Conservation (phyloP, 805 yeast species). For the Candida hispaniensis region DNA sequence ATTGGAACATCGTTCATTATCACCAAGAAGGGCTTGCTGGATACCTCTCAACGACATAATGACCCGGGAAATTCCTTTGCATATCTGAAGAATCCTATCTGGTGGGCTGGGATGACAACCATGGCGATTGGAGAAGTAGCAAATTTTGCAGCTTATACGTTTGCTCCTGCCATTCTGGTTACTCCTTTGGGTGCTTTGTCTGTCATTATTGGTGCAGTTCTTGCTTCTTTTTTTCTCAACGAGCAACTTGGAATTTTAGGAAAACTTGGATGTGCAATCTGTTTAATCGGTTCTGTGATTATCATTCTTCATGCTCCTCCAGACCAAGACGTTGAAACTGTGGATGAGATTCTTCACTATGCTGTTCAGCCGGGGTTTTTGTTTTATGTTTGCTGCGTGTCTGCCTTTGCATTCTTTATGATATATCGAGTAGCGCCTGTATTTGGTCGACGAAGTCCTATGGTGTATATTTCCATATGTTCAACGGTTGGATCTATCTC, state of each 20-base stretch:
- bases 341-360: conserved; percentile 73
- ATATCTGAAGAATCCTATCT: conserved; percentile 71
- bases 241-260: conserved; percentile 85
- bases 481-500: conserved; percentile 84
- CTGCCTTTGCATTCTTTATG: conserved; percentile 61
- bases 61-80: conserved; percentile 62
- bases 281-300: conserved; percentile 77
- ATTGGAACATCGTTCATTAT: conserved; percentile 84
- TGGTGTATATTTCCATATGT: conserved; percentile 83
- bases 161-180: conserved; percentile 87
- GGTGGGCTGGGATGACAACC: conserved; percentile 90
- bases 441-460: conserved; percentile 71
- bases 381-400: conserved; percentile 52
- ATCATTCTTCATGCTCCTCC: conserved; percentile 89
- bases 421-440: conserved; percentile 73
- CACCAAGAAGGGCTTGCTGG: conserved; percentile 75
- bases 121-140: conserved; percentile 89
- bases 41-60: conserved; percentile 54
- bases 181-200: conserved; percentile 87
- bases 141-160: conserved; percentile 88
- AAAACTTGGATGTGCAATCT: conserved; percentile 85
- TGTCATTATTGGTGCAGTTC: conserved; percentile 83
- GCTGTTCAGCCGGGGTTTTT: conserved; percentile 69
- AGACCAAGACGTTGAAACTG: conserved; percentile 80
- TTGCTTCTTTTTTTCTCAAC: conserved; percentile 73